Evolutionary conservation across 306 rosid genomes (phyloP).

Genomic region (Cucurbita maxima): DNA sequence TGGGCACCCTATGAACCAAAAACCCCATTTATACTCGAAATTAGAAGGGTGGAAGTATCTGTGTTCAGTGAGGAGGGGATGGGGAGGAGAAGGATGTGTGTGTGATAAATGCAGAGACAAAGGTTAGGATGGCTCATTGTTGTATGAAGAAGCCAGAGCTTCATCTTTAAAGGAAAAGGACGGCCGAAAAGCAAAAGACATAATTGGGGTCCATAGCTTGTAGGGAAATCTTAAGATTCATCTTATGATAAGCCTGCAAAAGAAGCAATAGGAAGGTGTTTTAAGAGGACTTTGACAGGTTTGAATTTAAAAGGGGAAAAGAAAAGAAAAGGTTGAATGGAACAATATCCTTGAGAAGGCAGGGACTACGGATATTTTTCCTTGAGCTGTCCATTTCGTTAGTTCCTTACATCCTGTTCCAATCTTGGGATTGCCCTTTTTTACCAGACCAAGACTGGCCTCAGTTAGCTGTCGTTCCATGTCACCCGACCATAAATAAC

Average conservation of each 20-base stretch:
- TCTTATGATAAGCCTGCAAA: conserved; percentile 65
- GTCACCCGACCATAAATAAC: not conserved
- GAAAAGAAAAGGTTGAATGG: conserved; percentile 42
- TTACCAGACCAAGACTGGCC: conserved; percentile 11
- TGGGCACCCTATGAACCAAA: conserved; percentile 28
- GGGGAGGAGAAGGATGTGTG: not conserved
- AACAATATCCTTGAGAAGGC: conserved; percentile 78
- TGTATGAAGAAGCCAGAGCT: conserved; percentile 18
- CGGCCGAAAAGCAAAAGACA: conserved; percentile 43
- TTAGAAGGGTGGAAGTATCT: conserved; percentile 7
- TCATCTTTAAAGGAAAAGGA: conserved; percentile 51
- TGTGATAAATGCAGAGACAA: not conserved
- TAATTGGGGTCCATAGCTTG: conserved; percentile 34
- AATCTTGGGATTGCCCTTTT: conserved; percentile 30
- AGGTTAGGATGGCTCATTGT: conserved; percentile 18
- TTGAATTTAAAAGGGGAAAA: conserved; percentile 32
- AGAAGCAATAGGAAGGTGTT: conserved; percentile 74
- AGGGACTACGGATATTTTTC: conserved; percentile 45
- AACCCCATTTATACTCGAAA: conserved; percentile 24
- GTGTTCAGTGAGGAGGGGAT: not conserved
- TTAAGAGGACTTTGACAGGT: conserved; percentile 72
- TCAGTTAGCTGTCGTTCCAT: not conserved
- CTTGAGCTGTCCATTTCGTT: conserved; percentile 8
- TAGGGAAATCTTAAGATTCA: conserved; percentile 61
- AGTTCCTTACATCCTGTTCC: not conserved